Base-by-base conservation (phyloP, 1,284 basidiomycete genomes). In the Fomes fomentarius region DNA sequence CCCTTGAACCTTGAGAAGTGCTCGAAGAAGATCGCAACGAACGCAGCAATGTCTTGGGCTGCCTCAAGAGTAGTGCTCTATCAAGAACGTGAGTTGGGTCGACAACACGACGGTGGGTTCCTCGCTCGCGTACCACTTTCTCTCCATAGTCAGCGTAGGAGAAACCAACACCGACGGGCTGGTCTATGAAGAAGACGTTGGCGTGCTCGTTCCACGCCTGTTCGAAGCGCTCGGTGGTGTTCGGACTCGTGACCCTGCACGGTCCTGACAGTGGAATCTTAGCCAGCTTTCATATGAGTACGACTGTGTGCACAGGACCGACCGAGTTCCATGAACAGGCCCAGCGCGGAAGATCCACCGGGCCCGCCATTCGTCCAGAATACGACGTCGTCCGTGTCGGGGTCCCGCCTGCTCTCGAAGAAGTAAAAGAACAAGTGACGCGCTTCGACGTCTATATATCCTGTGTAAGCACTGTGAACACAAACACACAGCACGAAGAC, bases 371-470 rank as follows among this genome's bases (percentile, higher is more conserved):
- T 81, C 1, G 83, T 85, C 85, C 85, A 88, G 55, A 86, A 78
- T 25, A 87, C 77, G 7, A 90, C 77, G 55, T 86, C 84, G 62
- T 89, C 86, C 63, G 60, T 76, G 17, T 78, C 76, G 1, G 90
- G 89, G 55, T 86, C 75, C 34, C 77, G 75, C 55, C 91, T 75
- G 50, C 85, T 89, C 70, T 94, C 91, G 71, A 94, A 93, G 67
- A 82, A 84, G 72, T 80, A 81, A 77, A 92, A 94, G 75, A 93
- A 94, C 22, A 93, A 69, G 59, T 89, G 87, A 39, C 85, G 79
- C 7, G 87, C 85, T 58, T 83, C 79, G 40, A 83, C 79, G 52
- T 90, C 88, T 47, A 89, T 85, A 66, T 87, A 87, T 19, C 83
- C 82, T 0, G 78, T 77, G 37, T 30, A 43, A 1, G 34, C 40